A percentile compares a stretch with the other conserved stretches of the same genome.
These are phyloP conservation scores for Lasiosphaeriaceae sp. DNA, from an alignment of 495 filamentous ascomycete species.

Conservation along the genomic window DNA sequence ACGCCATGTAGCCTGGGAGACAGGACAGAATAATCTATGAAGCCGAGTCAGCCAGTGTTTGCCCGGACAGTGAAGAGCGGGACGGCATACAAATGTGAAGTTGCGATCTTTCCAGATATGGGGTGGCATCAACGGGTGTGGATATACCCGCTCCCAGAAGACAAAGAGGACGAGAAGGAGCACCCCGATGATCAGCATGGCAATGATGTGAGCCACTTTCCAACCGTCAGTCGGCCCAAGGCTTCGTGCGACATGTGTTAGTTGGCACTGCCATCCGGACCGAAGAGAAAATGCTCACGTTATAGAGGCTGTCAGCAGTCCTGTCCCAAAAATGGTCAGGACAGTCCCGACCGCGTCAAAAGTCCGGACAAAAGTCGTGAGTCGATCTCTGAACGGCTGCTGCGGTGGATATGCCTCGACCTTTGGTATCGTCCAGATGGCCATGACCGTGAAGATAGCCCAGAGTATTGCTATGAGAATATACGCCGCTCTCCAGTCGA, in stretches of 20 bases:
- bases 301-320: slow-evolving; percentile 59
- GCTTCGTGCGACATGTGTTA: slow-evolving; percentile 17
- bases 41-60: slow-evolving; percentile 13
- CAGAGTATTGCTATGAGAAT: slow-evolving; percentile 62
- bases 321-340: slow-evolving; percentile 60
- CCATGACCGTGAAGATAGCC: slow-evolving; percentile 52
- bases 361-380: slow-evolving; percentile 43
- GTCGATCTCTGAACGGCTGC: slow-evolving; percentile 39
- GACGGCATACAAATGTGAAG: slow-evolving; percentile 47
- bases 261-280: slow-evolving; percentile 8
- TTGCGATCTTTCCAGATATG: slow-evolving; percentile 51
- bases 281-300: slow-evolving; percentile 44
- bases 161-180: slow-evolving; percentile 53
- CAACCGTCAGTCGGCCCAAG: slow-evolving; percentile 53
- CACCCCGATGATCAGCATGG: slow-evolving; percentile 57
- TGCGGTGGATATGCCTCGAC: slow-evolving; percentile 46
- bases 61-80: background rate
- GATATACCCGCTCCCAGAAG: slow-evolving; percentile 54
- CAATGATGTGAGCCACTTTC: slow-evolving; percentile 57
- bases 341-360: slow-evolving; percentile 62
- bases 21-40: slow-evolving; percentile 47
- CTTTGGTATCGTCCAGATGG: slow-evolving; percentile 59
- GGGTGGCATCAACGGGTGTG: slow-evolving; percentile 52
- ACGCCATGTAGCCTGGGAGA: slow-evolving; percentile 51
- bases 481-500: slow-evolving; percentile 61